Evolutionary conservation across 2,329 filamentous ascomycete species (phyloP), one percentile per base, ranked within the genome.

Genomic region (Venturia aucupariae): DNA sequence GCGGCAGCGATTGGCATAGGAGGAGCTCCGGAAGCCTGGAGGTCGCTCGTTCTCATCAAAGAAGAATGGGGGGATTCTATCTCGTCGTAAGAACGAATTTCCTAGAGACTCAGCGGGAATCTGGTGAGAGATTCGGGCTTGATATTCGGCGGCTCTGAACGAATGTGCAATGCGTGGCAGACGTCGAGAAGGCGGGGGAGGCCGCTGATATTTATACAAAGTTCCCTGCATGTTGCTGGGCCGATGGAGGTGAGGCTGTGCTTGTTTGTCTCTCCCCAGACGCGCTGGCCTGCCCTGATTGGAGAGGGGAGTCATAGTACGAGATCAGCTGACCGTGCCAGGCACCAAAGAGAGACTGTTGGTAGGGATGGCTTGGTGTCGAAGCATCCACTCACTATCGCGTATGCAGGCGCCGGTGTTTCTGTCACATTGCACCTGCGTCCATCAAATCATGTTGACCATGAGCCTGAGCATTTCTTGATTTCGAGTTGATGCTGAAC

Each of bases 21-120:
- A 73, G 77, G 80, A 82, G 78, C 79, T 80, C 77, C 77, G 79
- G 80, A 82, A 83, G 79, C 75, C 76, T 76, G 77, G 68, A 71
- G 71, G 73, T 71, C 66, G 69, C 70, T 68, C 72, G 72, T 73
- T 74, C 71, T 65, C 68, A 66, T 63, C 69, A 69, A 72, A 75
- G 72, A 64, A 68, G 48, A 65, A 44, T n/a, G 19, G 19, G 19
- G 19, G 7, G 48, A 64, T 35, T 39, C 48, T 38, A 15, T 41
- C 41, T 48, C n/a, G 46, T 63, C 41, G 46, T 39, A 38, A 46
- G n/a, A 63, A 48, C 42, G 42, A n/a, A 17, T n/a, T 41, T 61
- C 46, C 71, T 54, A 13, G 69, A 69, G 72, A 69, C 75, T 77
- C 73, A 70, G 72, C 72, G 71, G 70, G 54, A 72, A 69, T 71